A percentile compares a stretch with the other conserved stretches of the same genome.
Conservation (phyloP, 2,329 filamentous ascomycete genomes). For the Didymellaceae sp. region DNA sequence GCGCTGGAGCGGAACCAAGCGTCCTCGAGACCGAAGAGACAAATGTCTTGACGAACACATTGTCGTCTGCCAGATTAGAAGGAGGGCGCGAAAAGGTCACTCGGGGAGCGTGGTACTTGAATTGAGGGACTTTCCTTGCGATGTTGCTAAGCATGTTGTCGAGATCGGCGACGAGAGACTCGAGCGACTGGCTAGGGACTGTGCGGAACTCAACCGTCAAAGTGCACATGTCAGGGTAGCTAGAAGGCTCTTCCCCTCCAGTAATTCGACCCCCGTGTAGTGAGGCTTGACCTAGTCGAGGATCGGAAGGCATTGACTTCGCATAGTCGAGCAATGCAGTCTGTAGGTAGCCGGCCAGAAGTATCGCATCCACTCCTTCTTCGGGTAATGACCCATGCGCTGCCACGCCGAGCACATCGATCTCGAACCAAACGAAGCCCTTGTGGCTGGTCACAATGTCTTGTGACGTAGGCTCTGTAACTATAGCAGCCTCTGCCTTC, state of each 20-base stretch:
- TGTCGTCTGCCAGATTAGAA: not conserved
- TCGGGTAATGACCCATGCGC: slow-evolving; percentile 55
- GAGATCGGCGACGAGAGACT: not conserved
- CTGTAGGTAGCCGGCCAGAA: slow-evolving; percentile 49
- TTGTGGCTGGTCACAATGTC: slow-evolving; percentile 57
- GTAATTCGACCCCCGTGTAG: slow-evolving; percentile 58
- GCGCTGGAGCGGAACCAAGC: not conserved
- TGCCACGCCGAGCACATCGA: slow-evolving; percentile 51
- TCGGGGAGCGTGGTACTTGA: not conserved
- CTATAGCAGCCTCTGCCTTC: slow-evolving; percentile 60
- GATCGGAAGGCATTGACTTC: slow-evolving; percentile 38
- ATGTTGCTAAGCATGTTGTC: not conserved
- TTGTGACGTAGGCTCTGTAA: slow-evolving; percentile 57
- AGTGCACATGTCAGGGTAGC: slow-evolving; percentile 59
- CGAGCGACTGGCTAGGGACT: slow-evolving; percentile 52
- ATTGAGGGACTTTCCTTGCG: not conserved
- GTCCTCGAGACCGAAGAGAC: not conserved
- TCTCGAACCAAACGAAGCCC: slow-evolving; percentile 58
- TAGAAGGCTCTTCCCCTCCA: slow-evolving; percentile 60
- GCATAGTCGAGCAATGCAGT: slow-evolving; percentile 57
- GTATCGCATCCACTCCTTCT: slow-evolving; percentile 56
- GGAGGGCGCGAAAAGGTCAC: slow-evolving; percentile 45
- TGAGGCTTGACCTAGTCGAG: slow-evolving; percentile 47
- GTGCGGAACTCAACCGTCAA: slow-evolving; percentile 59
- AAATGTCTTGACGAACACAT: slow-evolving; percentile 1